Conservation (phyloP, 2,329 filamentous ascomycete species). For the Hyphodiscus sp. region DNA sequence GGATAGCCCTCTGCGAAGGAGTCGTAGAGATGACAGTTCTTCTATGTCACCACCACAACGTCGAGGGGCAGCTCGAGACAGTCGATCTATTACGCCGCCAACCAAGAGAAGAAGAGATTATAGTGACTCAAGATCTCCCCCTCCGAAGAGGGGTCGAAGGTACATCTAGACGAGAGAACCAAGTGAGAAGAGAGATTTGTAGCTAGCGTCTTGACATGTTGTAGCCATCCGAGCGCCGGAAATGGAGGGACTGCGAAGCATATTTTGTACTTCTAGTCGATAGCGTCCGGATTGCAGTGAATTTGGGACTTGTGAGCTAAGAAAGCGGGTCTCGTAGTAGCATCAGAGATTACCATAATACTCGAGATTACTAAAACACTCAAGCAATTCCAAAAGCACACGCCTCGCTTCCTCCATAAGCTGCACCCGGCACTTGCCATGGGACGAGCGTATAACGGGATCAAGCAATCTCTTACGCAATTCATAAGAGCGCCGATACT, state of each 20-base stretch:
- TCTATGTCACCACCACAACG: constrained; percentile 17
- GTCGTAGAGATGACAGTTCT: constrained; percentile 15
- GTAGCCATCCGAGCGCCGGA: too few relatives aligned
- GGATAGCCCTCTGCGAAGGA: constrained; percentile 8
- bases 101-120: constrained; percentile 25
- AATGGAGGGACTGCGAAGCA: background rate
- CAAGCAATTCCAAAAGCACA: background rate
- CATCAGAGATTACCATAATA: too few relatives aligned
- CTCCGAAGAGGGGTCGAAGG: constrained; percentile 25
- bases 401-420: background rate
- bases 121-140: constrained; percentile 25
- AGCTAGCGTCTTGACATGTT: background rate
- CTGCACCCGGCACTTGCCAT: too few relatives aligned
- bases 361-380: background rate
- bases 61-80: constrained; percentile 12
- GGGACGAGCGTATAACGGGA: too few relatives aligned
- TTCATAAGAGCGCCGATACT: too few relatives aligned
- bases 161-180: constrained; percentile 15
- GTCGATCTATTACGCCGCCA: constrained; percentile 21
- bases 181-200: constrained; percentile 5
- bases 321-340: background rate
- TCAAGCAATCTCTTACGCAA: too few relatives aligned
- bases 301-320: background rate
- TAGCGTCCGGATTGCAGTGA: background rate
- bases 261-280: too few relatives aligned